Conservation (phyloP, 225 moss, liverwort and hornwort genomes). For the Climacium dendroides region DNA sequence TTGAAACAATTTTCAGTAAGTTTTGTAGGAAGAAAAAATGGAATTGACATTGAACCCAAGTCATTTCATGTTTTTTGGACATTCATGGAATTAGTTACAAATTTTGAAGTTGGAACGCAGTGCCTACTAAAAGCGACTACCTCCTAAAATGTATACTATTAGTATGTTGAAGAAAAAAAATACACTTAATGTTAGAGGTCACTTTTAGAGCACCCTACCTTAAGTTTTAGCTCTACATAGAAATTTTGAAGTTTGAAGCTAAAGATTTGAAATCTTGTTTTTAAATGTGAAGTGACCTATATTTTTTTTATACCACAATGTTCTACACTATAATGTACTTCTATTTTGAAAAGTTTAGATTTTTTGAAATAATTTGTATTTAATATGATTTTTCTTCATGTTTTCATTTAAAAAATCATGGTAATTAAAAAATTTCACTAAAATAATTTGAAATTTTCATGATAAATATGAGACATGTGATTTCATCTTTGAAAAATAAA, state of each 20-base stretch:
- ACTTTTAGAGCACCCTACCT: no score
- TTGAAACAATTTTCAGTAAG: no score
- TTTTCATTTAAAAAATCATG: neutral
- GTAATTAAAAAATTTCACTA: neutral
- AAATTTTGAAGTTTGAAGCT: neutral
- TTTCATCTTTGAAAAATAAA: fast-evolving
- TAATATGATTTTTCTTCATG: neutral
- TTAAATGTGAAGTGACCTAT: fast-evolving
- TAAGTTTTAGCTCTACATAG: fast-evolving
- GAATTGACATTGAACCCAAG: no score
- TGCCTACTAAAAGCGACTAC: no score
- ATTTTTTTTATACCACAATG: no score
- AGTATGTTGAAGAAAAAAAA: no score
- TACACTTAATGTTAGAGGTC: no score
- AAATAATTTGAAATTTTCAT: fast-evolving
- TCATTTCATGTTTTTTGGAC: no score
- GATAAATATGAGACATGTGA: neutral
- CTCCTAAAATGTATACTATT: no score
- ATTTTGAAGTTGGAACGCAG: no score
- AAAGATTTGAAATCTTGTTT: fast-evolving
- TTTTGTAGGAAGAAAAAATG: no score
- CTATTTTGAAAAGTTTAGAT: neutral
- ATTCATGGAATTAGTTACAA: no score
- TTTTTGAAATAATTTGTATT: neutral
- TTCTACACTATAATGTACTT: neutral